These are phyloP conservation scores for Rhododendron griersonianum DNA, from an alignment of 148 eudicot species.

Conservation along the genomic window DNA sequence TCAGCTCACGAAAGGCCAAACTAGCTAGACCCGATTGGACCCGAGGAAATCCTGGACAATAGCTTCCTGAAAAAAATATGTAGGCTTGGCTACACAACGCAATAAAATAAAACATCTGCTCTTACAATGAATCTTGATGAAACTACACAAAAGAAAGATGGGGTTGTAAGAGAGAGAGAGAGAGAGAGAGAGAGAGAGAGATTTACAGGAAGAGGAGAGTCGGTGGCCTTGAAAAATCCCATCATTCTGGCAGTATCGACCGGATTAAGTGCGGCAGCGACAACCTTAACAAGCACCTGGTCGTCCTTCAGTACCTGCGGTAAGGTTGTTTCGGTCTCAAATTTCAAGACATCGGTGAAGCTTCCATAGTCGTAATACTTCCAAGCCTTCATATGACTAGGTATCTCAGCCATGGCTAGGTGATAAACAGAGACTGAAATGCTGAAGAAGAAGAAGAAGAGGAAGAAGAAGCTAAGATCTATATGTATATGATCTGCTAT, in stretches of 20 bases:
- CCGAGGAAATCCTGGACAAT: no score
- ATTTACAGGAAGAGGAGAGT: constrained; percentile 80
- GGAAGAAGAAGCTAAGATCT: no score
- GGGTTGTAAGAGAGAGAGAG: neutral
- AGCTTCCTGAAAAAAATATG: no score
- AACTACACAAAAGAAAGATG: neutral
- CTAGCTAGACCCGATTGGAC: no score
- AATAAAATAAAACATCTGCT: no score
- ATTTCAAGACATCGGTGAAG: constrained; percentile 63
- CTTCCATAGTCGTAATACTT: constrained; percentile 78
- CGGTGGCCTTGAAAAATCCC: constrained; percentile 84
- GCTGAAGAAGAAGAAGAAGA: neutral
- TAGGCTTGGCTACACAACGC: no score
- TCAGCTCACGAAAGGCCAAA: no score
- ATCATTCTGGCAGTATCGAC: constrained; percentile 66
- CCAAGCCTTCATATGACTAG: constrained; percentile 88
- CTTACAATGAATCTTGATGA: no score
- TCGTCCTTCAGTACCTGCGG: constrained; percentile 59
- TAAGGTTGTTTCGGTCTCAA: constrained; percentile 43
- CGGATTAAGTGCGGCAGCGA: constrained; percentile 87
- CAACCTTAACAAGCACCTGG: constrained; percentile 80
- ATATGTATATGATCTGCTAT: no score
- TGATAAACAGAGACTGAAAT: neutral
- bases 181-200: neutral
- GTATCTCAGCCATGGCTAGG: neutral